Percentiles rank a stretch among this genome's conserved stretches.
These are phyloP conservation scores for Aspergillus sp. DNA, from an alignment of 2,329 filamentous ascomycete genomes.

Conservation along the genomic window DNA sequence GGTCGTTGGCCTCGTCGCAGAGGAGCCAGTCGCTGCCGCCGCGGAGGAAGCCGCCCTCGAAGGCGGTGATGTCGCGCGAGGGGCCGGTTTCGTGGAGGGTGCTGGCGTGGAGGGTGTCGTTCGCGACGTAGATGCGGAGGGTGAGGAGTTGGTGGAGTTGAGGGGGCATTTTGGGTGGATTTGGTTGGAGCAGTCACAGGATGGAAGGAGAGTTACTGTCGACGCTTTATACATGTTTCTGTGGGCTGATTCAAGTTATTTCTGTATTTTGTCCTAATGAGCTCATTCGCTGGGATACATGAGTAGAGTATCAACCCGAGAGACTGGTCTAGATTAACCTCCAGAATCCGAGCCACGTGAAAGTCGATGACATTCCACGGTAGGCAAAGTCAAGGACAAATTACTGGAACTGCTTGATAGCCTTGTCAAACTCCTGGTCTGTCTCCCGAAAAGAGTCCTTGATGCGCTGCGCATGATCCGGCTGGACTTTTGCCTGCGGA, in stretches of 20 bases:
- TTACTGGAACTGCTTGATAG: neutral
- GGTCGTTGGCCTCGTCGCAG: neutral
- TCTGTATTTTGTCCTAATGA: no score
- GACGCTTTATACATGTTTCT: no score
- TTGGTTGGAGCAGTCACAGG: neutral
- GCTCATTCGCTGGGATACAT: no score
- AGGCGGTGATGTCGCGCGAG: neutral
- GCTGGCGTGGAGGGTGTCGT: neutral
- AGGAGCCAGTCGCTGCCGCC: neutral
- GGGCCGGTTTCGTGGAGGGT: neutral
- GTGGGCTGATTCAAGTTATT: no score
- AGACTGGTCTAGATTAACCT: no score
- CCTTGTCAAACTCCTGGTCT: neutral
- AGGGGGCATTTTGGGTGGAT: neutral
- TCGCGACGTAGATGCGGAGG: neutral
- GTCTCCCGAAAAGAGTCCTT: neutral
- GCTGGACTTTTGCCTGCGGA: neutral
- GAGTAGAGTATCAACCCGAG: no score
- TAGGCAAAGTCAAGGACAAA: neutral
- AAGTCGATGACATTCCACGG: no score
- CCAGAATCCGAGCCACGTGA: no score
- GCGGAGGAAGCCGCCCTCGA: neutral
- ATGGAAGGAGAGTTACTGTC: neutral
- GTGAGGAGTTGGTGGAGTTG: neutral
- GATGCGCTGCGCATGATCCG: neutral